Evolutionary conservation across 129 eudicot species (phyloP).

Genomic region (Ambrosia trifida): DNA sequence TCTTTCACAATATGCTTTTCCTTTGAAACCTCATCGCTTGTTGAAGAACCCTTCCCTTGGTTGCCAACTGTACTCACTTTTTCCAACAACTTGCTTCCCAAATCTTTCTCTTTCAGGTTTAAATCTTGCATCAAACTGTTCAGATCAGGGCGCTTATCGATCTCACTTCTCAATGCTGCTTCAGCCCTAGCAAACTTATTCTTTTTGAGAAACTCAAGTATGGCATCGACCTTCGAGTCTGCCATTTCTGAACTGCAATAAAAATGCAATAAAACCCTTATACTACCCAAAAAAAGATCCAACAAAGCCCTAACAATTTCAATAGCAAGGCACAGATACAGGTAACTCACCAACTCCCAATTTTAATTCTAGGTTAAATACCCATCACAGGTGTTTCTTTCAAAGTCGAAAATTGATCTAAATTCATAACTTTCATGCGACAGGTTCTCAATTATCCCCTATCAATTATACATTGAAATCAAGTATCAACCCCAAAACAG

Average conservation of each 20-base stretch:
- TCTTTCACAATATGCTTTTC: conserved; percentile 82
- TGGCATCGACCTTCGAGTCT: conserved; percentile 70
- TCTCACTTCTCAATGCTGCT: conserved; percentile 79
- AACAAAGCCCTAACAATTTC: neutral
- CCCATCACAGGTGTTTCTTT: neutral
- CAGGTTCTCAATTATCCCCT: conserved; percentile 12
- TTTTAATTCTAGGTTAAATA: conserved; percentile 3
- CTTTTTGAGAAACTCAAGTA: conserved; percentile 64
- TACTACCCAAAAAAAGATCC: neutral
- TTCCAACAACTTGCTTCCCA: conserved; percentile 29
- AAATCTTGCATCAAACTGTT: conserved; percentile 56
- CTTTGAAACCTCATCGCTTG: conserved; percentile 42
- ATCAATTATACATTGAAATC: neutral
- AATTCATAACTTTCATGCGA: neutral
- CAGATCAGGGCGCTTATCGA: conserved; percentile 61
- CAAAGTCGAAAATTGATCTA: neutral
- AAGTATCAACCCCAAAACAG: neutral
- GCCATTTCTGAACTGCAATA: conserved; percentile 55
- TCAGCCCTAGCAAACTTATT: conserved; percentile 90
- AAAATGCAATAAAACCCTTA: conserved; percentile 9
- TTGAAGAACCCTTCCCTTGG: conserved; percentile 26
- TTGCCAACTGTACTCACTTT: conserved; percentile 40
- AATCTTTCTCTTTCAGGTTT: conserved; percentile 49
- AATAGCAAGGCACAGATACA: neutral
- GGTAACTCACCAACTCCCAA: conserved; percentile 6